Evolutionary conservation across 1,139 yeast species (phyloP), one percentile per base, ranked within the genome.

Genomic region (Wickerhamiella infanticola): DNA sequence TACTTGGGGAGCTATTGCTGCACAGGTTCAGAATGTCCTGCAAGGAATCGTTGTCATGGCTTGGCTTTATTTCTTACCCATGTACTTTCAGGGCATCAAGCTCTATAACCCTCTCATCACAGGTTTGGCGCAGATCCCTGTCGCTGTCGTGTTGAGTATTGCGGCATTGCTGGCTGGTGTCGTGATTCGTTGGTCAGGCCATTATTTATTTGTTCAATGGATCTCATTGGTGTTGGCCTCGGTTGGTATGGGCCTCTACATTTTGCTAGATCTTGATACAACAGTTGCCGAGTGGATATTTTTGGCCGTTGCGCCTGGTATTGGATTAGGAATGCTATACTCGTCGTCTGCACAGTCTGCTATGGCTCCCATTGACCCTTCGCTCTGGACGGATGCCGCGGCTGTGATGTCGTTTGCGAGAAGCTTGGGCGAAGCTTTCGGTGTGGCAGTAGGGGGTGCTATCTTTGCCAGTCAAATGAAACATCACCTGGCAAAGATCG

Each of bases 101-200:
- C 63, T 65, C 41, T 67, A 67, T 37, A 53, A 66, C 13, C 69
- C 81, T 1, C 68, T 73, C 63, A 63, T 67, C 47, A 71, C 81
- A 0, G 81, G 83, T 33, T 64, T 76, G 31, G 73, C 74, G 48
- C 57, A 74, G 50, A 59, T 79, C 24, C 80, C 83, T 0, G 55
- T 70, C 51, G 66, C 77, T 36, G 57, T 78, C n/a, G 58, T 77
- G 1, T 70, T 75, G 3, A 67, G 79, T 1, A 48, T 77, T 1
- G 51, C 75, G 1, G 68, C 78, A 0, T 58, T 72, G 1, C 33
- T 61, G 5, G 64, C 69, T 35, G 82, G 81, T 23, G 48, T 70
- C 1, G 51, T 70, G 38, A 66, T 76, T 49, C 65, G 68, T 38
- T 61, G 57, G 47, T 64, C 73, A 0, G 69, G 78, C 43, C 53